These are phyloP conservation scores for Phytophthora vignae DNA, from an alignment of 352 stramenopile genomes.

Conservation along the genomic window DNA sequence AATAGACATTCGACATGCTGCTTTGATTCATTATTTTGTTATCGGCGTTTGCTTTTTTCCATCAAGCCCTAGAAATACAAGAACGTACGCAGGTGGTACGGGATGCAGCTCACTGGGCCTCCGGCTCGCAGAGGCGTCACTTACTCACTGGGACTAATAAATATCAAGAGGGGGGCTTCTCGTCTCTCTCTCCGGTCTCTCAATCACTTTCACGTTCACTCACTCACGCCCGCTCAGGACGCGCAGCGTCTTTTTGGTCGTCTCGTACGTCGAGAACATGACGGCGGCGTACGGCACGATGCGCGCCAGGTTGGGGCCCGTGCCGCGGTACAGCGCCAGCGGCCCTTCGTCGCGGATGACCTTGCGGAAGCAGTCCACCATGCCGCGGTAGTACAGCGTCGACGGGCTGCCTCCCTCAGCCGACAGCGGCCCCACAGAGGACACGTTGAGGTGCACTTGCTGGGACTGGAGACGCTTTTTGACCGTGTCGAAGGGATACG, in stretches of 20 bases:
- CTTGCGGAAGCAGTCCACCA: conserved; percentile 78
- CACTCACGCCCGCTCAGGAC: conserved; percentile 37
- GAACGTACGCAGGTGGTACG: conserved; percentile 35
- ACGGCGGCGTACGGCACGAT: conserved; percentile 85
- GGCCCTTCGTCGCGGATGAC: conserved; percentile 77
- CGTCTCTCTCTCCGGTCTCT: conserved; percentile 30
- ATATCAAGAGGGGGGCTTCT: conserved; percentile 46
- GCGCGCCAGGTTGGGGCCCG: conserved; percentile 77
- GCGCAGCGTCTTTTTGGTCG: conserved; percentile 74
- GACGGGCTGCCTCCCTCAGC: conserved; percentile 34
- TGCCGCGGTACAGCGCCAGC: conserved; percentile 78
- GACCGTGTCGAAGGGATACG: conserved; percentile 88
- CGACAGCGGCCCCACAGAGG: conserved; percentile 24
- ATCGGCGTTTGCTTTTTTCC: conserved; percentile 32
- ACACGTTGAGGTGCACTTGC: conserved; percentile 35
- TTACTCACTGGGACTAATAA: conserved; percentile 43
- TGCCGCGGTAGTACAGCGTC: conserved; percentile 65
- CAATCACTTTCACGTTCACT: conserved; percentile 20
- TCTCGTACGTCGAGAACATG: conserved; percentile 88
- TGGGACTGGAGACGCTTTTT: conserved; percentile 85
- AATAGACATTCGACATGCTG: conserved; percentile 21
- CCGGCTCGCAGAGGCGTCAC: conserved; percentile 22
- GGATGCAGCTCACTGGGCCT: conserved; percentile 40
- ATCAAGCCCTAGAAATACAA: conserved; percentile 44
- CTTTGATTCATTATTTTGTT: conserved; percentile 33